Evolutionary conservation across 306 rosid genomes (phyloP), one percentile per base, ranked within the genome.

Genomic region (Hippophae rhamnoides): DNA sequence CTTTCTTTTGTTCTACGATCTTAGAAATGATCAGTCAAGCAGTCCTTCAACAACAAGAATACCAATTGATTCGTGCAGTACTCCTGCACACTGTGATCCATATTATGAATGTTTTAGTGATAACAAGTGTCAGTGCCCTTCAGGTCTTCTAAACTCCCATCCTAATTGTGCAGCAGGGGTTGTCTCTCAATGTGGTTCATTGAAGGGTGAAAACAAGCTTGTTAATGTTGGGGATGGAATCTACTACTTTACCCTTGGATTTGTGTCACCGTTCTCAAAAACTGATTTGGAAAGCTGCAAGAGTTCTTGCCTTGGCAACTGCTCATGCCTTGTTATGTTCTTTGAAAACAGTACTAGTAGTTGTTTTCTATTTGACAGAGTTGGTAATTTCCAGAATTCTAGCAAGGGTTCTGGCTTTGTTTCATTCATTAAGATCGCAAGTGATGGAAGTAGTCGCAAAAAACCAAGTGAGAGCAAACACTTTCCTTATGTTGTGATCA

Each of bases 261-360:
- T 71, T 41, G 66, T 88, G 59, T 45, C 81, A 38, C 87, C 89
- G 10, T 72, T 83, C 70, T 78, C 81, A 6, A 85, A 65, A 53
- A 80, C 80, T 1, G 81, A 92, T 69, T 48, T 86, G 64, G 58
- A 66, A 10, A 71, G 89, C 23, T 92, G 96, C 81, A 78, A 82
- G 54, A 53, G 66, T 2, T 78, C 85, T 42, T 88, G 96, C 74
- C 53, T 51, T 10, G 78, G 76, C 41, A 84, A 85, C 70, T 88
- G 99, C 68, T 78, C 93, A 0, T 92, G 96, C 63, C 86, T 82
- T 48, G 96, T 84, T 0, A 2, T 88, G 82, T 92, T 92, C 86
- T 92, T 85, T 64, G 80, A 92, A 13, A 79, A 5, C 61, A 82
- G 76, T 54, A 75, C 96, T 6, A 89, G 96, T 25, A 75, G 75